Base-by-base conservation (phyloP, 805 yeast genomes). In the Lipomyces sp. region DNA sequence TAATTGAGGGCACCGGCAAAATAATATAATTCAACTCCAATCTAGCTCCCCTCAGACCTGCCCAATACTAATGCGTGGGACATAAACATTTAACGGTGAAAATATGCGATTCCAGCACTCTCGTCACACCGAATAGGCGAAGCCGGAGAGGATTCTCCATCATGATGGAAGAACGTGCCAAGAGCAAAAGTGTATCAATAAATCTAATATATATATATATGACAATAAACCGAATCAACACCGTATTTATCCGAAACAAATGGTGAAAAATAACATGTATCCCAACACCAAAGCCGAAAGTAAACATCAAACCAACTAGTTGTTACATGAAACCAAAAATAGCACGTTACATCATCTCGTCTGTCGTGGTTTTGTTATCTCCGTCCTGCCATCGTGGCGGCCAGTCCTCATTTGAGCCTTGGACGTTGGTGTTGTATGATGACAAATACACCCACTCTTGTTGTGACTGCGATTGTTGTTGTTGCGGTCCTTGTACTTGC, bases 391-490 rank as follows among this genome's bases (percentile, higher is more conserved):
- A 42, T 42, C 18, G 48, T 24, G 48, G 48, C n/a, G 48, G 48
- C 48, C 48, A 42, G 48, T 42, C 48, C 7, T 42, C 24, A 24
- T 24, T 18, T 15, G 48, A 24, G 7, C 48, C 48, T n/a, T 42
- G 48, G 24, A 42, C 48, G 48, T 24, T n/a, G 48, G 48, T 13
- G 48, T n/a, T 42, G 3, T 42, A 42, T 7, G 48, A n/a, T n/a
- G 48, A n/a, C 1, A 42, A 33, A n/a, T 45, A 45, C 61, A 30
- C 15, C 54, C 54, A 55, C 10, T 3, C 42, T 29, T 29, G 53
- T 32, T 53, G 37, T 11, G 55, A 34, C 42, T 29, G 60, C 33
- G 34, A 56, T 54, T 33, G 59, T 48, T 33, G 59, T 48, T 56
- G 60, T 13, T 37, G 54, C 37, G 18, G 51, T 13, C 53, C 51